phyloP scores from a whole-genome alignment of 1,284 basidiomycete genomes.

The Irpex rosettiformis region DNA sequence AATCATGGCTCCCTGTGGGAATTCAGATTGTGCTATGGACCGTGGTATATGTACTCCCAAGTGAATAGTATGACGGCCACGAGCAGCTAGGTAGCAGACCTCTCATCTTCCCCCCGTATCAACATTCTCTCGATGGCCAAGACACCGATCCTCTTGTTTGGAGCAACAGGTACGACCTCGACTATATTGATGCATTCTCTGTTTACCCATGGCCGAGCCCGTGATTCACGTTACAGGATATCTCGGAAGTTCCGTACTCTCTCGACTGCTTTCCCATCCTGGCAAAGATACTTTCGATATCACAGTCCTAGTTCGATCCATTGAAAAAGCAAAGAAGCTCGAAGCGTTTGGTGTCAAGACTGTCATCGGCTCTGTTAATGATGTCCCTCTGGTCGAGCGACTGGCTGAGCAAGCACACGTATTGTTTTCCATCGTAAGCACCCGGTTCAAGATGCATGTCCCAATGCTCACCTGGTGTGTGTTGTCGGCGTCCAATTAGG shows the following conservation, averaged over 20 bases:
- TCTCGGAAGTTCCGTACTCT: slow-evolving; percentile 40
- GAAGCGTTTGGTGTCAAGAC: slow-evolving; percentile 33
- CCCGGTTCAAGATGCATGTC: neutral
- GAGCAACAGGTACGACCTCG: neutral
- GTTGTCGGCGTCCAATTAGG: slow-evolving; percentile 24
- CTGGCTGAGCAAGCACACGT: slow-evolving; percentile 23
- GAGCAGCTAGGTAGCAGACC: too few relatives aligned
- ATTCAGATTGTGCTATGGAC: neutral
- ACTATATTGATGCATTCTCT: neutral
- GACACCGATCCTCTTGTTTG: neutral
- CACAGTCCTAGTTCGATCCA: slow-evolving; percentile 37
- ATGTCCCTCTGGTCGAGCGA: slow-evolving; percentile 26
- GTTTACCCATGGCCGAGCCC: neutral
- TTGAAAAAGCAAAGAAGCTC: slow-evolving; percentile 38
- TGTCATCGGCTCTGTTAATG: slow-evolving; percentile 37
- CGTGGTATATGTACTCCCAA: neutral
- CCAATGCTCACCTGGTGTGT: neutral
- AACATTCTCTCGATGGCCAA: too few relatives aligned
- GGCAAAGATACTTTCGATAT: slow-evolving; percentile 33
- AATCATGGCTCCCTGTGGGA: neutral
- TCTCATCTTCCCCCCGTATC: too few relatives aligned
- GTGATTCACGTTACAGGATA: slow-evolving; percentile 32
- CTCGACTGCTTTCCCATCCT: slow-evolving; percentile 36
- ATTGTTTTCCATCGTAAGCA: slow-evolving; percentile 23
- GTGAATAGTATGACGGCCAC: neutral